Evolutionary conservation across 139 green algal species (phyloP).

Genomic region (Pleodorina starrii): DNA sequence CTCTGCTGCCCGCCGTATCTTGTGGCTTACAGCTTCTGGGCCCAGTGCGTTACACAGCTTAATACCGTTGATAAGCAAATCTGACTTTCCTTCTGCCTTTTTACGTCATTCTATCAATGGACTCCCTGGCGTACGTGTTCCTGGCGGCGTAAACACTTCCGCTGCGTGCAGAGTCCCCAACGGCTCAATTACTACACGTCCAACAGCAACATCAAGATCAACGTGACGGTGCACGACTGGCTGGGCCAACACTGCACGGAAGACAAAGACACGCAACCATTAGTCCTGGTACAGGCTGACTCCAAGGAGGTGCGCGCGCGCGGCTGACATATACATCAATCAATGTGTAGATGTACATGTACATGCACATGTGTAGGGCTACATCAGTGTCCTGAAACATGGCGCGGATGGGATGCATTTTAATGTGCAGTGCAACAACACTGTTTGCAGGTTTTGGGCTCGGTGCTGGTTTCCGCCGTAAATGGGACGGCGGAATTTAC

Average conservation of each 20-base stretch:
- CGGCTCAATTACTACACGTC: conserved; percentile 26
- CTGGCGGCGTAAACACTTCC: neutral
- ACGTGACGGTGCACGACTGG: conserved; percentile 42
- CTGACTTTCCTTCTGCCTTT: too few relatives aligned
- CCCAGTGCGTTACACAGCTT: too few relatives aligned
- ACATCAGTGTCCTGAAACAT: neutral
- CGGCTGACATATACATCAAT: neutral
- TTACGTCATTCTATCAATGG: too few relatives aligned
- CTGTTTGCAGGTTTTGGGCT: too few relatives aligned
- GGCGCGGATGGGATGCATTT: too few relatives aligned
- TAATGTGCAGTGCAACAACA: neutral
- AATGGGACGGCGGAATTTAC: neutral
- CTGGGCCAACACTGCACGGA: conserved; percentile 10
- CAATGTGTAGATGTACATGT: neutral
- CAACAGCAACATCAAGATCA: conserved; percentile 24
- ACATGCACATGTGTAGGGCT: neutral
- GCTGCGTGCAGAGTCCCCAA: neutral
- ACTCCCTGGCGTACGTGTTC: too few relatives aligned
- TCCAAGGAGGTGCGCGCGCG: neutral
- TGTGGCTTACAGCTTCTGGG: neutral
- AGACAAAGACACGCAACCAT: neutral
- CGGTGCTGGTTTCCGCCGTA: neutral
- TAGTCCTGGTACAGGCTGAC: neutral
- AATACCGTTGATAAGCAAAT: too few relatives aligned
- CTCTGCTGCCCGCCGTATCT: too few relatives aligned